These are phyloP conservation scores for Ganoderma meredithae DNA, from an alignment of 1,284 basidiomycete species.

Conservation along the genomic window DNA sequence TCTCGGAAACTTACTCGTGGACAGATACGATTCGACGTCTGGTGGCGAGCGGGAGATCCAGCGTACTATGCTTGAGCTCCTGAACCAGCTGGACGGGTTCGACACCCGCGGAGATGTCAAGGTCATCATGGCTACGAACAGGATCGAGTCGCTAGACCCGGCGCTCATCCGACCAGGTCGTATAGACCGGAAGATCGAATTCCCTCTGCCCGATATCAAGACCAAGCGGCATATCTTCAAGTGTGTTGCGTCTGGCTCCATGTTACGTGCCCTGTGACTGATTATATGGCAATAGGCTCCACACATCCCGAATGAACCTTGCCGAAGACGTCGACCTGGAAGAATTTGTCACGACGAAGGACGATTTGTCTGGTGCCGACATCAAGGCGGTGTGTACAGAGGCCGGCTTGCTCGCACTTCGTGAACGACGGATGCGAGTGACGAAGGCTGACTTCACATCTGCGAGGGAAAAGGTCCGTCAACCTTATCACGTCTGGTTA, in stretches of 20 bases:
- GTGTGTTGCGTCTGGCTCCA: conserved; percentile 44
- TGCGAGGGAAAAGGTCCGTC: conserved; percentile 85
- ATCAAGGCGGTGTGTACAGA: conserved; percentile 99
- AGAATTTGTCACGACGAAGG: conserved; percentile 96
- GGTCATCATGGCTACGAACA: conserved; percentile 94
- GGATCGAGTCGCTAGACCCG: conserved; percentile 95
- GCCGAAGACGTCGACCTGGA: conserved; percentile 94
- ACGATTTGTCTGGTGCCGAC: conserved; percentile 96
- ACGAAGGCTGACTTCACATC: conserved; percentile 91
- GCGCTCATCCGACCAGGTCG: conserved; percentile 98
- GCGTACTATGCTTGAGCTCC: conserved; percentile 97
- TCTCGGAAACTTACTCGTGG: conserved; percentile 23
- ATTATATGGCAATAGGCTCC: conserved; percentile 62
- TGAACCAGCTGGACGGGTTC: conserved; percentile 99
- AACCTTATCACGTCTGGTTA: neutral
- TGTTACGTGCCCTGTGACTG: neutral
- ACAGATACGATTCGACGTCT: conserved; percentile 93
- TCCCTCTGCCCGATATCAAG: conserved; percentile 94
- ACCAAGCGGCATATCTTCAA: conserved; percentile 99
- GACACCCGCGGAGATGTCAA: conserved; percentile 99
- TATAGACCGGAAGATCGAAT: conserved; percentile 98
- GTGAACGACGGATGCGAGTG: conserved; percentile 97
- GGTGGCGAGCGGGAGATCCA: conserved; percentile 99
- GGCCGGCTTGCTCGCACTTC: conserved; percentile 92
- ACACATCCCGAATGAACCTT: conserved; percentile 96